Conservation (phyloP, 2,329 filamentous ascomycete genomes). For the Metarhizium album region DNA sequence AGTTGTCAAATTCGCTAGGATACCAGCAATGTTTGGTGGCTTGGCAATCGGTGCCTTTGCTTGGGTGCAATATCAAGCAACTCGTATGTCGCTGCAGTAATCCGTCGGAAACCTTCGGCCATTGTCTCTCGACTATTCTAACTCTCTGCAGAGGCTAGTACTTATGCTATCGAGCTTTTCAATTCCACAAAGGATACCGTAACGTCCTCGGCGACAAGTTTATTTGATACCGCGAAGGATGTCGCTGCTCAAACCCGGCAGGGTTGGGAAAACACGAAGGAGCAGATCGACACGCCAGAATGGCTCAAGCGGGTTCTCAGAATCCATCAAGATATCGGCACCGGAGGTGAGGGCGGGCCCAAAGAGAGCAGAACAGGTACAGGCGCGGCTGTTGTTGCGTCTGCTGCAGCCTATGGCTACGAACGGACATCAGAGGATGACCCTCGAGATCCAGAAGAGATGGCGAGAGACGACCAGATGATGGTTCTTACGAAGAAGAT, state of each 20-base stretch:
- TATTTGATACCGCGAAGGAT: conserved; percentile 63
- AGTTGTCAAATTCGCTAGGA: conserved; percentile 75
- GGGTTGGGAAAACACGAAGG: conserved; percentile 78
- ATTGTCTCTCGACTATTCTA: conserved; percentile 10
- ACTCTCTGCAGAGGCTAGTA: conserved; percentile 33
- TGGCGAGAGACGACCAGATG: conserved; percentile 91
- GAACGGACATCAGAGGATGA: conserved; percentile 58
- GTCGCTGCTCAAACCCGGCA: conserved; percentile 68
- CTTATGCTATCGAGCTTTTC: conserved; percentile 53
- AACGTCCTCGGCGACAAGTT: conserved; percentile 51
- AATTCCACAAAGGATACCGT: conserved; percentile 63
- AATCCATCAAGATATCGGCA: conserved; percentile 48
- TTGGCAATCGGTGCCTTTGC: conserved; percentile 77
- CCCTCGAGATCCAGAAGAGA: conserved; percentile 48
- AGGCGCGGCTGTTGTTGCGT: conserved; percentile 57
- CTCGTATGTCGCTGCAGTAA: conserved; percentile 45
- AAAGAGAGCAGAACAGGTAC: conserved; percentile 50
- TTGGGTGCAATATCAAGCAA: conserved; percentile 93
- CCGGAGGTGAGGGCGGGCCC: conserved; percentile 37
- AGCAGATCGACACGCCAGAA: conserved; percentile 56
- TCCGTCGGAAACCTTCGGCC: background rate
- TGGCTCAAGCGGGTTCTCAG: conserved; percentile 71
- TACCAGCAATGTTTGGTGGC: conserved; percentile 87
- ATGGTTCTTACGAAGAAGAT: conserved; percentile 99
- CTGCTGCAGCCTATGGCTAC: conserved; percentile 70